Evolutionary conservation across 2,329 filamentous ascomycete species (phyloP).

Genomic region (Blumeria graminis): DNA sequence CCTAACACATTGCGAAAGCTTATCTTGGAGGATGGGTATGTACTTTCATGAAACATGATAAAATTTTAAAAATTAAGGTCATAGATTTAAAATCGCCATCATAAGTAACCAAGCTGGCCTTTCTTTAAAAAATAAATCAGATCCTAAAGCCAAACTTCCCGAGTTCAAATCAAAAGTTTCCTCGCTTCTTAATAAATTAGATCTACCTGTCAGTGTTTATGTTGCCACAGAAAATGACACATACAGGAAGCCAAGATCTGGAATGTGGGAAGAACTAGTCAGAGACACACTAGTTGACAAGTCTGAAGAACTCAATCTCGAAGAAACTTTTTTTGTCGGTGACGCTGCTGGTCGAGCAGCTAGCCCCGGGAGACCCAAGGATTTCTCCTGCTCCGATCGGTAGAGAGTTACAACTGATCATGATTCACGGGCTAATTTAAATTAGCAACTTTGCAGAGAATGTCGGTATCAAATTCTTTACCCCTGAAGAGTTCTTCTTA

Average conservation of each 20-base stretch:
- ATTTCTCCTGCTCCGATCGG: constrained; percentile 40
- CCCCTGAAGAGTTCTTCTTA: constrained; percentile 83
- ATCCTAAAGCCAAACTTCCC: constrained; percentile 38
- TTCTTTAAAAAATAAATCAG: constrained; percentile 42
- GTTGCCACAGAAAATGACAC: constrained; percentile 64
- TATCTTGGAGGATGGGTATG: constrained; percentile 39
- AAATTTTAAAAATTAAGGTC: background rate
- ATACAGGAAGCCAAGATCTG: constrained; percentile 65
- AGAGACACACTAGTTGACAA: constrained; percentile 21
- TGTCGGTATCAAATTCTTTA: constrained; percentile 53
- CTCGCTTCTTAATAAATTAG: constrained; percentile 43
- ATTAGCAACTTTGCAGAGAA: constrained; percentile 64
- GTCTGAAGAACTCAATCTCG: constrained; percentile 37
- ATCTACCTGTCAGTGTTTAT: constrained; percentile 59
- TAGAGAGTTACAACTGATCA: constrained; percentile 1
- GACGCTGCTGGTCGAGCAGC: constrained; percentile 49
- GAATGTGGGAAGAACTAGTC: constrained; percentile 62
- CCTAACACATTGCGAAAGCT: constrained; percentile 42
- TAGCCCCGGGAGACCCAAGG: constrained; percentile 22
- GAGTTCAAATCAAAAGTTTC: constrained; percentile 68
- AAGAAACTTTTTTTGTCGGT: constrained; percentile 62
- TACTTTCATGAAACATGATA: background rate
- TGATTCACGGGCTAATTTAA: background rate
- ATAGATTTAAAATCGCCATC: constrained; percentile 50
- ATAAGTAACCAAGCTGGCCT: constrained; percentile 80